phyloP scores from a whole-genome alignment of 164 flowering plant genomes.

The Magnolia changhungtana region DNA sequence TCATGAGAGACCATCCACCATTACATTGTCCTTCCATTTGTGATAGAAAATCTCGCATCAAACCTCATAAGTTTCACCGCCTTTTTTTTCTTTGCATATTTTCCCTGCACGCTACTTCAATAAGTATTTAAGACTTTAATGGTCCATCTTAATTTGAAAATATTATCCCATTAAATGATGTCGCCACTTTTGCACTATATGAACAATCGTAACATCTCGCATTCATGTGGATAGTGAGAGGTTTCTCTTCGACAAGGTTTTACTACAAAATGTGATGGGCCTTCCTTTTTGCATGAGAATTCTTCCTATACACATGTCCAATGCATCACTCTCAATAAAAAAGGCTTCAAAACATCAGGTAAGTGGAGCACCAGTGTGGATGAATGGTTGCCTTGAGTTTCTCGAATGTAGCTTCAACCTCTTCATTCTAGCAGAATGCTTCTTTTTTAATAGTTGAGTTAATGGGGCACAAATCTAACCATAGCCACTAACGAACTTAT shows the following conservation, averaged over 20 bases:
- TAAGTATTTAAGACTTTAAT: slow-evolving; percentile 6
- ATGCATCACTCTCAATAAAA: not conserved
- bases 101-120: not conserved
- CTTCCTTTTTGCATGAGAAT: not conserved
- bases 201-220: slow-evolving; percentile 1
- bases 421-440: not conserved
- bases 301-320: not conserved
- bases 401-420: not conserved
- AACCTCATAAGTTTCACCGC: not conserved
- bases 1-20: not conserved
- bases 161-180: slow-evolving; percentile 1
- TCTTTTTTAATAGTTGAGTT: not conserved
- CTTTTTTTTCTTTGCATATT: not conserved
- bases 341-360: not conserved
- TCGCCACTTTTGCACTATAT: not conserved
- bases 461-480: not conserved
- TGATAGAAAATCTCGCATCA: slow-evolving; percentile 1
- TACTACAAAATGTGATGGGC: not conserved
- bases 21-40: not conserved
- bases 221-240: not conserved
- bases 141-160: slow-evolving; percentile 3
- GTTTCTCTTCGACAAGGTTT: not conserved
- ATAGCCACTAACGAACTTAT: not conserved
- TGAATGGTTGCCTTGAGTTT: not conserved
- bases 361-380: not conserved